A percentile compares a stretch with the other conserved stretches of the same genome.
These are phyloP conservation scores for Paraphoma chrysanthemicola DNA, from an alignment of 2,329 filamentous ascomycete species.

Conservation along the genomic window DNA sequence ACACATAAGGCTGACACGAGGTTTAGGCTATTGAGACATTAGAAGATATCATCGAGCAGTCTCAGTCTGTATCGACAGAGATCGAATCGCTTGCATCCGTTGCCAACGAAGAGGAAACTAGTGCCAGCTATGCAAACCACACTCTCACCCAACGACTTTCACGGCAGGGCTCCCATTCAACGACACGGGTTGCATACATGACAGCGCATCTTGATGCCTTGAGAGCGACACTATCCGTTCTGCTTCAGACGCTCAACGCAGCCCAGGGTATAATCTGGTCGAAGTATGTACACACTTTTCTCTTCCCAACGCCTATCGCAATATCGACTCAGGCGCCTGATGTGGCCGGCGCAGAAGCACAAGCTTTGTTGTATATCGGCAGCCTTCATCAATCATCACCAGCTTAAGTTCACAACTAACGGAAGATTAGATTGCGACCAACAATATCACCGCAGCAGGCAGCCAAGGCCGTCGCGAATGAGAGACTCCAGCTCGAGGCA, in stretches of 20 bases:
- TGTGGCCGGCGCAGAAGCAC: too few relatives aligned
- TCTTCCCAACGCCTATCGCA: background rate
- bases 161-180: background rate
- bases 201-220: slow-evolving; percentile 44
- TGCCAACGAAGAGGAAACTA: slow-evolving; percentile 5
- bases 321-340: too few relatives aligned
- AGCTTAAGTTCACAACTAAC: too few relatives aligned
- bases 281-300: slow-evolving; percentile 32
- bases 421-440: slow-evolving; percentile 30
- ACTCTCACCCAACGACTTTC: slow-evolving; percentile 12
- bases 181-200: slow-evolving; percentile 38
- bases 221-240: slow-evolving; percentile 44
- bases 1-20: slow-evolving; percentile 8
- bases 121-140: slow-evolving; percentile 5
- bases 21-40: slow-evolving; percentile 42
- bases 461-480: slow-evolving; percentile 41
- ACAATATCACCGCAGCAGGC: slow-evolving; percentile 42
- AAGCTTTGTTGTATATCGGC: too few relatives aligned
- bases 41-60: slow-evolving; percentile 43
- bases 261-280: slow-evolving; percentile 49
- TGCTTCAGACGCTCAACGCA: slow-evolving; percentile 47
- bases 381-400: too few relatives aligned
- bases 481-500: slow-evolving; percentile 45
- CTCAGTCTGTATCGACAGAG: slow-evolving; percentile 33
- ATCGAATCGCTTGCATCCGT: slow-evolving; percentile 32